Base-by-base conservation (phyloP, 176 grass and related monocot species). In the Neostapfia colusana region DNA sequence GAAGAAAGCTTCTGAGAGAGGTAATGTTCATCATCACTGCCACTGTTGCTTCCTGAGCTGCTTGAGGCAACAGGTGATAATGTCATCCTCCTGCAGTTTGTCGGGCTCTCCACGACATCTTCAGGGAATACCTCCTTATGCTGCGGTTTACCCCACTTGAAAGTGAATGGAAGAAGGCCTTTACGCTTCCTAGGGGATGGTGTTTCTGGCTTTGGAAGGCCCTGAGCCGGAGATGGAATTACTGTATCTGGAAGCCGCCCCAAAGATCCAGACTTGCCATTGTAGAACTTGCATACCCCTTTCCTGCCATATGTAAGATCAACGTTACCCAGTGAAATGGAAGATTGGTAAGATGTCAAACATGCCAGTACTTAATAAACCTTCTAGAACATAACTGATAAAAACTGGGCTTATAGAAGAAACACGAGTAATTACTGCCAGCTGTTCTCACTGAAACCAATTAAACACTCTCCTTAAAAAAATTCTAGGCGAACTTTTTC, bases 121-220 rank as follows among this genome's bases (percentile, higher is more conserved):
- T 79, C 89, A 39, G 57, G 69, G 70, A 78, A 79, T 35, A 81
- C 51, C 69, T 82, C 31, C 63, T 82, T 90, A 37, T 76, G 72
- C 70, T 80, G 86, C 8, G 35, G 34, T 68, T 88, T 92, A 23
- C 88, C 71, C 50, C 78, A 82, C 69, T 89, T 87, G 74, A 90
- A 80, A 81, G 76, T 90, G 76, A 97, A 97, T 60, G 87, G 73
- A 50, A 90, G 82, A 67, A 93, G 80, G 63, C 86, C 84, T 83
- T 97, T 97, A 45, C 93, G 90, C 85, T 97, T 97, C 74, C 87
- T 87, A 59, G 54, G 85, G 71, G 85, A 90, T 66, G 87, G 39
- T 27, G 60, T 90, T 27, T 82, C 88, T 68, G 80, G 88, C 73
- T 97, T 93, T n/a, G 81, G 85, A 55, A 91, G 73, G 27, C 79